These are phyloP conservation scores for Jaltomata sinuosa DNA, from an alignment of 257 asterid species.

Conservation along the genomic window DNA sequence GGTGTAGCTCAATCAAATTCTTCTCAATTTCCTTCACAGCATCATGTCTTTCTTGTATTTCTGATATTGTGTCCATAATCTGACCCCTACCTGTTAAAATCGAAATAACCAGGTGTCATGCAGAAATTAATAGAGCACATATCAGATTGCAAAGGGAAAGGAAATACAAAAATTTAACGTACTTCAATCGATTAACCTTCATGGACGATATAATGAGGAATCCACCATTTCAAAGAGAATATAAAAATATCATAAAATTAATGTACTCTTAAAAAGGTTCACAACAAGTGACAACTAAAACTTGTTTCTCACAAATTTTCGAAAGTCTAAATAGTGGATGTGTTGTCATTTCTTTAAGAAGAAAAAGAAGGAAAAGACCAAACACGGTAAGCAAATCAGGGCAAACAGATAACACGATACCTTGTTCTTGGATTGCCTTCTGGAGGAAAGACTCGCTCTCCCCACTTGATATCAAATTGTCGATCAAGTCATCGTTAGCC, in stretches of 20 bases:
- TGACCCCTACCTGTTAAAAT: conserved; percentile 21
- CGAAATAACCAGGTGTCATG: rapidly evolving
- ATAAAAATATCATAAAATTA: neutral
- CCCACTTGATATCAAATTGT: conserved; percentile 35
- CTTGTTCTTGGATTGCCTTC: conserved; percentile 41
- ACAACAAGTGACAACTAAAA: neutral
- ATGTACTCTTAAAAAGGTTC: neutral
- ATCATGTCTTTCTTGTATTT: conserved; percentile 36
- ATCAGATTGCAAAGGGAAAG: neutral
- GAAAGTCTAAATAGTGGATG: neutral
- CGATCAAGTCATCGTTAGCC: conserved; percentile 22
- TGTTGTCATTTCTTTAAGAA: neutral
- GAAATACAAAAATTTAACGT: neutral
- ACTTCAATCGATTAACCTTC: neutral
- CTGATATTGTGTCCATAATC: conserved; percentile 33
- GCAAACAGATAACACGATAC: neutral
- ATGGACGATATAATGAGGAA: neutral
- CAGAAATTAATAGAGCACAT: neutral
- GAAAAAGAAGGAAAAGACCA: neutral
- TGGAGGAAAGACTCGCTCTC: conserved; percentile 37
- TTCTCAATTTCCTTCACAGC: conserved; percentile 37
- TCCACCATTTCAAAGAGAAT: neutral
- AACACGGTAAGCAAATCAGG: neutral
- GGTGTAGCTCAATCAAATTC: conserved; percentile 33
- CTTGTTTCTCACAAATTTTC: neutral